Conservation (phyloP, 169 alveolate species). For the Plasmodium inui region DNA sequence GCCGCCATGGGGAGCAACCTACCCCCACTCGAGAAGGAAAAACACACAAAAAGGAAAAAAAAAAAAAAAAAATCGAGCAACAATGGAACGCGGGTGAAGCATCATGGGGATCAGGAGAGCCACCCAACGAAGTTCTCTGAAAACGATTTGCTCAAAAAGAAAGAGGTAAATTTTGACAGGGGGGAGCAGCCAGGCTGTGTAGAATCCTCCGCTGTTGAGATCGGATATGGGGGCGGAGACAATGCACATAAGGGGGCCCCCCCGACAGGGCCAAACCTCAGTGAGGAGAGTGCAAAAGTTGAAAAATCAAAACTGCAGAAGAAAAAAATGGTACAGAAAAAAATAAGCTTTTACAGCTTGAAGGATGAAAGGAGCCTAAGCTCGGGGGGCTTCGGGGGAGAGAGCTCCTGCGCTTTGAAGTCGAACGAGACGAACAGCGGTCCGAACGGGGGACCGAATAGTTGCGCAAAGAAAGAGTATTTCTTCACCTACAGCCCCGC, state of each 20-base stretch:
- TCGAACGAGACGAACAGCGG: constrained; percentile 19
- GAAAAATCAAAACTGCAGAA: neutral
- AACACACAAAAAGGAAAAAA: constrained; percentile 2
- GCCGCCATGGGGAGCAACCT: neutral
- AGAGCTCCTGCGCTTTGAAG: constrained; percentile 18
- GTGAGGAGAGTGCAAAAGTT: neutral
- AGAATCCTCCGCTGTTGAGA: neutral
- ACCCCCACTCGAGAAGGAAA: neutral
- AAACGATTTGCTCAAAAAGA: constrained; percentile 31
- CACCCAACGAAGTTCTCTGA: neutral
- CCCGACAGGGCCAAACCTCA: neutral
- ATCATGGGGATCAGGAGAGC: neutral
- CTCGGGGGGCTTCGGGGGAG: neutral
- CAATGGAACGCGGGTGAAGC: neutral
- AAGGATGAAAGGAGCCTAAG: constrained; percentile 13
- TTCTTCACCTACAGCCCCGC: constrained; percentile 24
- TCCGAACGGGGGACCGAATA: neutral
- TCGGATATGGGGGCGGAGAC: neutral
- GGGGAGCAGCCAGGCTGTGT: neutral
- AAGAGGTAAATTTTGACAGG: constrained; percentile 32
- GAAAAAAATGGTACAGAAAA: constrained; percentile 20
- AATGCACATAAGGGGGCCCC: neutral
- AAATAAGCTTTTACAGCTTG: constrained; percentile 52
- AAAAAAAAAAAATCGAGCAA: neutral
- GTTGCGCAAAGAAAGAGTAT: constrained; percentile 15